These are phyloP conservation scores for Sarcodon sp. DNA, from an alignment of 768 basidiomycete genomes.

Conservation along the genomic window DNA sequence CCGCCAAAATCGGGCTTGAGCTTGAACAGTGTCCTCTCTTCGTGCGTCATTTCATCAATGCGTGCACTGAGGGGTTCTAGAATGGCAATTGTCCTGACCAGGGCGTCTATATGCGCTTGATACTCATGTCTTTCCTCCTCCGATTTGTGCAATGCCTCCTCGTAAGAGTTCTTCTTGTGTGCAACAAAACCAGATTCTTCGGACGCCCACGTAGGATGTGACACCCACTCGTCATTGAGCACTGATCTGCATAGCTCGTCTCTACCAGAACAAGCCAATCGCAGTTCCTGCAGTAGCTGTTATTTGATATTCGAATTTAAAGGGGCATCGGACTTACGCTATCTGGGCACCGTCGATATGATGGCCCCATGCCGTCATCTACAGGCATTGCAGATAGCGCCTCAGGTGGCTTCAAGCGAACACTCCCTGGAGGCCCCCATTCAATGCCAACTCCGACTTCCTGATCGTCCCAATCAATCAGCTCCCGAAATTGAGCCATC, in stretches of 20 bases:
- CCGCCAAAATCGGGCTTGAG: constrained; percentile 87
- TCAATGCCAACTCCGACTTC: constrained; percentile 23
- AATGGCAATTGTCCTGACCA: constrained; percentile 80
- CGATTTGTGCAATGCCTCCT: constrained; percentile 91
- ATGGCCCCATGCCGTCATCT: constrained; percentile 83
- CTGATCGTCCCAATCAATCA: constrained; percentile 71
- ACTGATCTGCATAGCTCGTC: constrained; percentile 93
- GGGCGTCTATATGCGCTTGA: constrained; percentile 88
- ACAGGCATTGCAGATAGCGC: constrained; percentile 66
- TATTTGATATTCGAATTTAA: too few species aligned
- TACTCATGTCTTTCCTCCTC: constrained; percentile 99
- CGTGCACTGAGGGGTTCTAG: constrained; percentile 80
- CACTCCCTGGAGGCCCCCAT: constrained; percentile 66
- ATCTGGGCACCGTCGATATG: constrained; percentile 82
- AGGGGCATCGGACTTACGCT: constrained; percentile 44
- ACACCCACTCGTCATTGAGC: constrained; percentile 96
- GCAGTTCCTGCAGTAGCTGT: constrained; percentile 51
- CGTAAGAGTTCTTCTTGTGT: constrained; percentile 94
- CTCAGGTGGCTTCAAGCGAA: constrained; percentile 65
- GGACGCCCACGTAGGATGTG: constrained; percentile 96
- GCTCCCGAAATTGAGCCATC: constrained; percentile 71
- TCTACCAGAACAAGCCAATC: constrained; percentile 85
- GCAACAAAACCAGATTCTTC: constrained; percentile 91
- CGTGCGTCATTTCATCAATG: constrained; percentile 79
- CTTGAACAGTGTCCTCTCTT: constrained; percentile 73